Evolutionary conservation across 257 asterid species (phyloP), one percentile per base, ranked within the genome.

Genomic region (Lavandula angustifolia): DNA sequence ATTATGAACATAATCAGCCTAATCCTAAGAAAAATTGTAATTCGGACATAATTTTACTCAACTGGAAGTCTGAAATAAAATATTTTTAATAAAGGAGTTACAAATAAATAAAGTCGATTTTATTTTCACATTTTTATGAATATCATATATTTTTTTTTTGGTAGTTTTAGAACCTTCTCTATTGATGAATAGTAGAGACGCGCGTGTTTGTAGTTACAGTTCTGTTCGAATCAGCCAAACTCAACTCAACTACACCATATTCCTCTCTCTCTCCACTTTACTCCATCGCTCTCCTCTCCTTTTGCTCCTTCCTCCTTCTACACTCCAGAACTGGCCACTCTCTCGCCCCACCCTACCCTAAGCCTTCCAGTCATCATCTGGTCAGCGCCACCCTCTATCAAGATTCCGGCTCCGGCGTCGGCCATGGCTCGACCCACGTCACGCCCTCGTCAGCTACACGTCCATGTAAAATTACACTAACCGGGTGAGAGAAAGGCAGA

Each of bases 371-470:
- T 7, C 46, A 13, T 48, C 12, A 29, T 3, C 70, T 37, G 4
- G 53, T 54, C 77, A 60, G 72, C 71, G 69, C 72, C 63, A 46
- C 57, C 70, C 10, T 5, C 68, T 38, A 53, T 62, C 55, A 9
- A 42, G 47, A 42, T 0, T 42, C 47, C 14, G 47, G 13, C 14
- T 60, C 75, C 82, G 86, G 44, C 66, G 43, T 48, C 77, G 66
- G 34, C 68, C 78, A 72, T 82, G 82, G 80, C 72, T 76, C 22
- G 10, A 50, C 60, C 52, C 62, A 54, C 61, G 58, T 62, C 55
- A 27, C 29, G 54, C 31, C 44, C 57, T 68, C 31, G 7, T 68
- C 75, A 59, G 38, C 73, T 41, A 52, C 73, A 60, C 51, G 18
- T 7, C 8, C 11, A 18, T 32, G 22, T 61, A 44, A 47, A 41